Evolutionary conservation across 1,139 yeast genomes (phyloP).

Genomic region (Scheffersomyces titani): DNA sequence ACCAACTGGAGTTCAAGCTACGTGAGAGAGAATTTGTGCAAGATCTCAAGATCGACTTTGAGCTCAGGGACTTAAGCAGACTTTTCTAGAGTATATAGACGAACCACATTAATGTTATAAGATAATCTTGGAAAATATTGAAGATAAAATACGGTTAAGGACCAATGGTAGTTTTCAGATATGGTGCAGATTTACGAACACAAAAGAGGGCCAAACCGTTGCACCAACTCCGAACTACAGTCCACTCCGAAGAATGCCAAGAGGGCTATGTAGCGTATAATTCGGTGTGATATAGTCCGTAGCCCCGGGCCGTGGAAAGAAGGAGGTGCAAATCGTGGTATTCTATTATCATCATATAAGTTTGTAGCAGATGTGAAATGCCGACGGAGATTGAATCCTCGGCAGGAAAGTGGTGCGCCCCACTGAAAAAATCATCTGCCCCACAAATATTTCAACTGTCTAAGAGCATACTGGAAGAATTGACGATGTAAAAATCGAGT

Average conservation of each 20-base stretch:
- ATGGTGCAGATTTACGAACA: too few relatives aligned
- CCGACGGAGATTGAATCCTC: background rate
- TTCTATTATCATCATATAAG: background rate
- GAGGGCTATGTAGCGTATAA: background rate
- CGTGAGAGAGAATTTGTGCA: constrained; percentile 20
- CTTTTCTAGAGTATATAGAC: background rate
- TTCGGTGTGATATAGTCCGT: background rate
- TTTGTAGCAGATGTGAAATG: background rate
- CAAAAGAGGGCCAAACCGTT: background rate
- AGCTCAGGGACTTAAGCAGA: constrained; percentile 27
- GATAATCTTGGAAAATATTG: background rate
- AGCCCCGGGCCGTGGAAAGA: background rate
- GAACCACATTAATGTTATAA: background rate
- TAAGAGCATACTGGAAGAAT: background rate
- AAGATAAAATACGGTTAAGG: too few relatives aligned
- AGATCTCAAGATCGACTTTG: constrained; percentile 33
- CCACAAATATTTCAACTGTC: background rate
- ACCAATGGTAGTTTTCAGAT: background rate
- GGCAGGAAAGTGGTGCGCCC: background rate
- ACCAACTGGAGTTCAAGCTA: constrained; percentile 20
- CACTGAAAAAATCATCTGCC: constrained; percentile 1
- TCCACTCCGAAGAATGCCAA: background rate
- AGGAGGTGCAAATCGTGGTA: background rate
- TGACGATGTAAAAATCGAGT: background rate
- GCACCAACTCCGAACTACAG: background rate